phyloP scores from a whole-genome alignment of 2,329 filamentous ascomycete genomes.

The Aspergillus sp. region DNA sequence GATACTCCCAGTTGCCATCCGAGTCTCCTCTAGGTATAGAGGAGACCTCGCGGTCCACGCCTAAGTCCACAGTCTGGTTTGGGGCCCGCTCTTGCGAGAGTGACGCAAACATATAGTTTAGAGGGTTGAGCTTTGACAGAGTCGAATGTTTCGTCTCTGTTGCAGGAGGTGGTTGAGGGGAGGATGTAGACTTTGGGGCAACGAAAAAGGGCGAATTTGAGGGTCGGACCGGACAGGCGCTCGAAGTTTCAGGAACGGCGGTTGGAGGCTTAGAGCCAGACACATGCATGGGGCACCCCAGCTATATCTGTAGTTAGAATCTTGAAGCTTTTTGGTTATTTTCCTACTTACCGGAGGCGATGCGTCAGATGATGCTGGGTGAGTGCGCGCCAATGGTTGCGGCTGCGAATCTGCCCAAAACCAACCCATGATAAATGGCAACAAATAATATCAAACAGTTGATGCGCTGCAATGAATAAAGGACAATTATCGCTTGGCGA shows the following conservation, averaged over 20 bases:
- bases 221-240: conserved; percentile 49
- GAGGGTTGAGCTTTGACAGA: conserved; percentile 67
- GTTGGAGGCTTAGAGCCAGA: conserved; percentile 33
- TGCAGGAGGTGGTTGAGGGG: conserved; percentile 32
- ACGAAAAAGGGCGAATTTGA: conserved; percentile 51
- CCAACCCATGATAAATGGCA: conserved; percentile 59
- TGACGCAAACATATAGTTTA: conserved; percentile 94
- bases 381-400: conserved; percentile 47
- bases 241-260: conserved; percentile 28
- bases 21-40: conserved; percentile 83
- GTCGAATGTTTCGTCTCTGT: conserved; percentile 45
- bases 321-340: background rate
- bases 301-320: conserved; percentile 46
- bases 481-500: background rate
- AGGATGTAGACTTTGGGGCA: conserved; percentile 32
- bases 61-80: conserved; percentile 71
- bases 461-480: conserved; percentile 15
- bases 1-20: conserved; percentile 90
- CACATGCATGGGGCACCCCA: conserved; percentile 70
- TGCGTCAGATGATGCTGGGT: conserved; percentile 47
- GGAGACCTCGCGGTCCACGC: conserved; percentile 77
- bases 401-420: conserved; percentile 64
- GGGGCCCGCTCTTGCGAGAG: conserved; percentile 77
- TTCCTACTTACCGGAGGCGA: conserved; percentile 55
- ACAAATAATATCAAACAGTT: conserved; percentile 8